phyloP scores from a whole-genome alignment of 352 stramenopile species.

The Salisapilia sapeloensis region DNA sequence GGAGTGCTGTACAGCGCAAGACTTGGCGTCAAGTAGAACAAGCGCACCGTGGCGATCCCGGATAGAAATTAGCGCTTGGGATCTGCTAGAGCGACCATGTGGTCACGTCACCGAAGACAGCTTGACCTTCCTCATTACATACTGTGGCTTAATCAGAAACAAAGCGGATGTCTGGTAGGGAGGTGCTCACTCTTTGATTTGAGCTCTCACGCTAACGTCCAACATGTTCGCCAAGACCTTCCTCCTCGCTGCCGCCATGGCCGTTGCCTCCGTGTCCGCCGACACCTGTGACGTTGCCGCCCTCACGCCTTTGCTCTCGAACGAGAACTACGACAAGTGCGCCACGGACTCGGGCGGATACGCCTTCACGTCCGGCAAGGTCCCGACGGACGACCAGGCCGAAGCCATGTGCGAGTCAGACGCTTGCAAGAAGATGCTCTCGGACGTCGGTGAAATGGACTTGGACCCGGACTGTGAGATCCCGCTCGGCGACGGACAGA shows the following conservation, averaged over 20 bases:
- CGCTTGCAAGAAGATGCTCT: slow-evolving; percentile 13
- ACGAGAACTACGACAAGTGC: slow-evolving; percentile 6
- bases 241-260: slow-evolving; percentile 5
- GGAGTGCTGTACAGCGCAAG: too few relatives aligned
- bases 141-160: too few relatives aligned
- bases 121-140: too few relatives aligned
- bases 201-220: too few relatives aligned
- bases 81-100: too few relatives aligned
- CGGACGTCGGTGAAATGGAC: slow-evolving; percentile 7
- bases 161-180: too few relatives aligned
- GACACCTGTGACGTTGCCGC: slow-evolving; percentile 8
- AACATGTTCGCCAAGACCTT: slow-evolving; percentile 3
- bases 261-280: slow-evolving; percentile 5
- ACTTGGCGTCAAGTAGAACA: too few relatives aligned
- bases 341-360: slow-evolving; percentile 12
- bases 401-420: slow-evolving; percentile 10
- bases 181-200: too few relatives aligned
- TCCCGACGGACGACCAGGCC: slow-evolving; percentile 7
- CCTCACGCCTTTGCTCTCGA: slow-evolving; percentile 6
- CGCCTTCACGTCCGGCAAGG: slow-evolving; percentile 8
- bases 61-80: too few relatives aligned
- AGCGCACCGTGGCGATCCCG: too few relatives aligned
- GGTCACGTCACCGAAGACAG: too few relatives aligned
- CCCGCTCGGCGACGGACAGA: too few relatives aligned
- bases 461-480: slow-evolving; percentile 17